A percentile compares a stretch with the other conserved stretches of the same genome.
Conservation (phyloP, 352 stramenopile species). For the Globisporangium camurandrum region DNA sequence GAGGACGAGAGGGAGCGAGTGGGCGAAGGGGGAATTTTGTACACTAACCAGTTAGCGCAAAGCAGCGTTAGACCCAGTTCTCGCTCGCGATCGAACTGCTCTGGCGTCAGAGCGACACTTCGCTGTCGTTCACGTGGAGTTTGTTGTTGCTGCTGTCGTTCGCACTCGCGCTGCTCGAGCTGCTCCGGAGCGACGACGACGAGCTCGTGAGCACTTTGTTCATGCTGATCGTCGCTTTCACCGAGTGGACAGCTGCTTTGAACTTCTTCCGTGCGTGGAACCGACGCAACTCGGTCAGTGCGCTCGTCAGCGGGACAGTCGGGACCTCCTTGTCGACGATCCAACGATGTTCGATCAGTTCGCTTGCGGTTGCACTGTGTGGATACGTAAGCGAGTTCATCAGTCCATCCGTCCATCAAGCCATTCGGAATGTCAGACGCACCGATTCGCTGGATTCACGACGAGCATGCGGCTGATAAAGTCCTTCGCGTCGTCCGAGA, state of each 20-base stretch:
- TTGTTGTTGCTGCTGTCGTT: slow-evolving; percentile 5
- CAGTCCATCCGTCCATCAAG: too few relatives aligned
- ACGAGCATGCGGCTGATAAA: slow-evolving; percentile 85
- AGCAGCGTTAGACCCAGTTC: slow-evolving; percentile 14
- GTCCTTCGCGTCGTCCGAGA: slow-evolving; percentile 85
- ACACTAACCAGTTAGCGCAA: too few relatives aligned
- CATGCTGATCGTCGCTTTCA: slow-evolving; percentile 75
- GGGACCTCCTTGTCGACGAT: slow-evolving; percentile 62
- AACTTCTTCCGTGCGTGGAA: slow-evolving; percentile 83
- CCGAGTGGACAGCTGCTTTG: slow-evolving; percentile 71
- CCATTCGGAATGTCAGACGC: slow-evolving; percentile 7
- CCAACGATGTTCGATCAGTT: slow-evolving; percentile 71
- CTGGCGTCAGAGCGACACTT: slow-evolving; percentile 34
- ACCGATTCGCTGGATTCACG: slow-evolving; percentile 71
- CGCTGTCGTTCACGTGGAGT: slow-evolving; percentile 19
- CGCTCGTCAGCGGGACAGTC: slow-evolving; percentile 64
- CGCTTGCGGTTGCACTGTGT: slow-evolving; percentile 30
- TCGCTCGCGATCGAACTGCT: slow-evolving; percentile 15
- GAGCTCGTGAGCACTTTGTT: slow-evolving; percentile 55
- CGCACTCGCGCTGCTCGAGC: slow-evolving; percentile 3
- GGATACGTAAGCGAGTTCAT: too few relatives aligned
- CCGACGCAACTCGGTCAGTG: slow-evolving; percentile 64
- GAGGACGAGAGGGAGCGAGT: background rate
- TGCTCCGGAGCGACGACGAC: slow-evolving; percentile 17
- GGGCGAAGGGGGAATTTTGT: background rate